Evolutionary conservation across 192 early-diverging fungal genomes (phyloP).

Genomic region (Rhizoclosmatium sp.): DNA sequence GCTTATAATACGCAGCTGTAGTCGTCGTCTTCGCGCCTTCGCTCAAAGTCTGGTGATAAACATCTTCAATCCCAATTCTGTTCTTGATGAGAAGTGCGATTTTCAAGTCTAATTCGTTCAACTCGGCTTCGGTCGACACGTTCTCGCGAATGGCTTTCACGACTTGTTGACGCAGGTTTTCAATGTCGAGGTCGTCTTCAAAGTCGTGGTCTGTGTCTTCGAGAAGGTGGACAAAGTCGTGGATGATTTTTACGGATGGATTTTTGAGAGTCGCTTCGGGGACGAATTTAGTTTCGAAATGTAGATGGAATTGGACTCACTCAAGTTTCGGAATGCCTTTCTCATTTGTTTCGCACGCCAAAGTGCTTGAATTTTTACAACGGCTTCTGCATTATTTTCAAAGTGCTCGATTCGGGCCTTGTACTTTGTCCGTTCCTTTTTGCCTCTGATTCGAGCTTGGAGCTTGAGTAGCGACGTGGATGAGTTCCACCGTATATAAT

Average conservation of each 20-base stretch:
- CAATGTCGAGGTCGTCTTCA: slow-evolving; percentile 89
- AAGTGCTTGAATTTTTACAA: slow-evolving; percentile 80
- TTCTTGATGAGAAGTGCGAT: slow-evolving; percentile 97
- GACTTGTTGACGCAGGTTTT: slow-evolving; percentile 85
- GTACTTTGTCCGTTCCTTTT: slow-evolving; percentile 68
- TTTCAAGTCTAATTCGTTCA: slow-evolving; percentile 94
- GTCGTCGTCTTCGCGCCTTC: slow-evolving; percentile 16
- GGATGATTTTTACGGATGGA: slow-evolving; percentile 81
- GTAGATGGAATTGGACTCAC: slow-evolving; percentile 38
- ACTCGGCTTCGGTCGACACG: slow-evolving; percentile 73
- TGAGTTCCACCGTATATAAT: too few relatives aligned
- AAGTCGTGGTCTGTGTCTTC: slow-evolving; percentile 92
- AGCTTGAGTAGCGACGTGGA: slow-evolving; percentile 43
- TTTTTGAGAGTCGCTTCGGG: slow-evolving; percentile 55
- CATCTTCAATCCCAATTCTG: slow-evolving; percentile 94
- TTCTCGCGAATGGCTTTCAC: slow-evolving; percentile 92
- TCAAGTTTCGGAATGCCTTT: slow-evolving; percentile 52
- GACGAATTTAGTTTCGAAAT: not conserved
- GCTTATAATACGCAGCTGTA: slow-evolving; percentile 53
- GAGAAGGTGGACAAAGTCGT: slow-evolving; percentile 87
- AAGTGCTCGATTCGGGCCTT: slow-evolving; percentile 65
- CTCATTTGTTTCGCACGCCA: slow-evolving; percentile 56
- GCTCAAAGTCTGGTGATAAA: slow-evolving; percentile 67
- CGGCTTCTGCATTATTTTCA: slow-evolving; percentile 70
- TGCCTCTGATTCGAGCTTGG: slow-evolving; percentile 74